These are phyloP conservation scores for Daldinia sp. DNA, from an alignment of 2,329 filamentous ascomycete genomes.

Conservation along the genomic window DNA sequence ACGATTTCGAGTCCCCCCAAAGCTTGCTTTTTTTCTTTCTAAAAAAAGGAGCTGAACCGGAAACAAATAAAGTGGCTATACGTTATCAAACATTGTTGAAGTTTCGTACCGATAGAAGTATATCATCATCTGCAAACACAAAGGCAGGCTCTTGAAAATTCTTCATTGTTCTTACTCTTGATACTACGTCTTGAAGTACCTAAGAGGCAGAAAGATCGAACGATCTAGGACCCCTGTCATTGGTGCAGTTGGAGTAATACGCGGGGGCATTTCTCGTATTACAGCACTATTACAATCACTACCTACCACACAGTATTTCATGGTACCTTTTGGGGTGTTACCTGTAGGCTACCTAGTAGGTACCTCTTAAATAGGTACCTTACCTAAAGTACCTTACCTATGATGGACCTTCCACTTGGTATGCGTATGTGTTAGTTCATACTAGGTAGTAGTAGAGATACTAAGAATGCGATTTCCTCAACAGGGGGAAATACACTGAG, in stretches of 20 bases:
- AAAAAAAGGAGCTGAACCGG: conserved; percentile 2
- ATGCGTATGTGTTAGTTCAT: background rate
- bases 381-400: background rate
- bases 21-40: background rate
- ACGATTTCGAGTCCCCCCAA: background rate
- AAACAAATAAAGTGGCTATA: background rate
- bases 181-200: background rate
- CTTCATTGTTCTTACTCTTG: conserved; percentile 21
- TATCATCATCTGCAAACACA: background rate
- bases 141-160: conserved; percentile 12
- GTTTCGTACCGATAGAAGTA: background rate
- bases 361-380: background rate
- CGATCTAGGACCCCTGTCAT: conserved; percentile 24
- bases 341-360: too few species aligned
- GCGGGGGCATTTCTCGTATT: conserved; percentile 40
- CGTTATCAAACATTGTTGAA: background rate
- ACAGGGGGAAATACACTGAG: background rate
- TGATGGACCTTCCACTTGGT: background rate
- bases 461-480: conserved; percentile 39
- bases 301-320: conserved; percentile 5
- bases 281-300: conserved; percentile 21
- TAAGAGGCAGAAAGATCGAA: conserved; percentile 9
- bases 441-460: background rate
- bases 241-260: conserved; percentile 22
- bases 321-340: background rate